Evolutionary conservation across 2,329 filamentous ascomycete species (phyloP), one percentile per base, ranked within the genome.

Genomic region (Hypoxylon sp.): DNA sequence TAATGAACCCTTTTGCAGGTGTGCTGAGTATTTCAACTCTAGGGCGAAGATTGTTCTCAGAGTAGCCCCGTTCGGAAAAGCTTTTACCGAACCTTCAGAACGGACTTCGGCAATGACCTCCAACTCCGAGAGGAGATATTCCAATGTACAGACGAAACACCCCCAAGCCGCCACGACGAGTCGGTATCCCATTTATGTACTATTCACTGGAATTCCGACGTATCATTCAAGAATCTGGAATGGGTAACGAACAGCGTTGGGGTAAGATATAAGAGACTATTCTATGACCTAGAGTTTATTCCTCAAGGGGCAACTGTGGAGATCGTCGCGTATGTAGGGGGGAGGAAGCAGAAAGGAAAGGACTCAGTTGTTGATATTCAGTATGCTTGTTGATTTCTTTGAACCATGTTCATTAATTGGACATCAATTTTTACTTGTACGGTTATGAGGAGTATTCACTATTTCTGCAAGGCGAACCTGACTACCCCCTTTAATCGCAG

Each of bases 261-360:
- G 17, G 37, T 15, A 15, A 39, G 8, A 24, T 58, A 52, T 11
- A 58, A 58, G 48, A 20, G 15, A 20, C 28, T 52, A 7, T 13
- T 37, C 2, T 58, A 39, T 17, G 28, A 17, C 11, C n/a, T 58
- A 46, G 55, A 58, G n/a, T 58, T 58, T 20, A 46, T 46, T 13
- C 55, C 55, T 3, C 39, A 26, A 15, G 48, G 55, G 6, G 48
- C 55, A 19, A 58, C 55, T 39, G 47, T 48, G 30, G 55, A 58
- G 10, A 37, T 58, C 11, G 39, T 39, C 11, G 4, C 52, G 28
- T 58, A 52, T 19, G 46, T 51, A 6, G 55, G 28, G 7, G 55
- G 55, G 4, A 19, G 55, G n/a, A 58, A 37, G n/a, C 55, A 58
- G 55, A 52, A 46, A 28, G 55, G 55, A 24, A 47, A 26, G 26